phyloP scores from a whole-genome alignment of 148 eudicot species.

The Camellia granthamiana region DNA sequence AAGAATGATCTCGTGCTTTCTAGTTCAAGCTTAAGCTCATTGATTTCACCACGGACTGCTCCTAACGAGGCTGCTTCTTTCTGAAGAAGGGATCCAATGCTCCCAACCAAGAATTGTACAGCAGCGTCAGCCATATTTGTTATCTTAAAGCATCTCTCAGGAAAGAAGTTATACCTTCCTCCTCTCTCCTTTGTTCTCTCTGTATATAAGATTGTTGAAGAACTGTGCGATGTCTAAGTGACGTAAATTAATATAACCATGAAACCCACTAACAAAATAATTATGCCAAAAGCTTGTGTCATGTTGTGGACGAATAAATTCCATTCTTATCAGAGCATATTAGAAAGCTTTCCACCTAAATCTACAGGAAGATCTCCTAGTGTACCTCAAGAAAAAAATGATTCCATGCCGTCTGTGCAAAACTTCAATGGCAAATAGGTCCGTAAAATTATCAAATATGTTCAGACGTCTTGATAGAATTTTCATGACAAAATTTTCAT shows the following conservation, averaged over 20 bases:
- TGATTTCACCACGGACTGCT: neutral
- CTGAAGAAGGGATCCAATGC: neutral
- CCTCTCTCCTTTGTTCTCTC: neutral
- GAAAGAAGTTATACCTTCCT: neutral
- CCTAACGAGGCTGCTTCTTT: neutral
- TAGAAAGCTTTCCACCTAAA: too few relatives aligned
- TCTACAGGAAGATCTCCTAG: too few relatives aligned
- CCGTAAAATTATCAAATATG: too few relatives aligned
- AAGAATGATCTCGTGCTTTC: neutral
- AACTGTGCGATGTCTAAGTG: neutral
- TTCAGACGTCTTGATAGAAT: too few relatives aligned
- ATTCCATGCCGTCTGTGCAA: too few relatives aligned
- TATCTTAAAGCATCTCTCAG: neutral
- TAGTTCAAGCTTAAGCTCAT: neutral
- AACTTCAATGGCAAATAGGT: too few relatives aligned
- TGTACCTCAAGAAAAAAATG: too few relatives aligned
- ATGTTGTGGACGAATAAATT: too few relatives aligned
- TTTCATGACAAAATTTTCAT: too few relatives aligned
- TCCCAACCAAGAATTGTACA: neutral
- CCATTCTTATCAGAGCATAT: too few relatives aligned
- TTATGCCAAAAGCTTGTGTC: neutral
- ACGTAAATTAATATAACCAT: neutral
- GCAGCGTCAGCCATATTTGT: neutral
- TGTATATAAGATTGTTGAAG: neutral
- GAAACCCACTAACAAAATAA: too few relatives aligned